A percentile compares a stretch with the other conserved stretches of the same genome.
Evolutionary conservation across 1,284 basidiomycete genomes (phyloP).

Genomic region (Boletus chippewaensis): DNA sequence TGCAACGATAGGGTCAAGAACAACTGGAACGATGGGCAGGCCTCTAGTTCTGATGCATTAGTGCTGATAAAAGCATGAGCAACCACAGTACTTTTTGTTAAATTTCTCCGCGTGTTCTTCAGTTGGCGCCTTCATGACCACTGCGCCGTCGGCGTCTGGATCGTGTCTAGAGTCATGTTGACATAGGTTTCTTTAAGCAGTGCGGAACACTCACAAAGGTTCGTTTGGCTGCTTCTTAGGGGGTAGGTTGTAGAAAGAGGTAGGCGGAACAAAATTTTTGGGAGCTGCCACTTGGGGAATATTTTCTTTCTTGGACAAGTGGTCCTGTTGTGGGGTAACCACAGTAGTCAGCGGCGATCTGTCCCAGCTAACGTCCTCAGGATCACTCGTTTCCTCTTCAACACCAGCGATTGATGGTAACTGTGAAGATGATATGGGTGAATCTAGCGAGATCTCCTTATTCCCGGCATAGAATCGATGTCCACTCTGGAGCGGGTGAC

Average conservation of each 20-base stretch:
- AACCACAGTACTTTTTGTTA: conserved; percentile 60
- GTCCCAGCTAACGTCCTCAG: conserved; percentile 11
- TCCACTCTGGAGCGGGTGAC: conserved; percentile 45
- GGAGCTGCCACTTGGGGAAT: conserved; percentile 7
- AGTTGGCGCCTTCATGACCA: conserved; percentile 82
- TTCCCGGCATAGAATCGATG: conserved; percentile 47
- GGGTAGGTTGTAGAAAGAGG: conserved; percentile 51
- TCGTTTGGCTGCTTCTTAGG: conserved; percentile 42
- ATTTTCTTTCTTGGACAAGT: conserved; percentile 26
- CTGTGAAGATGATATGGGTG: conserved; percentile 40
- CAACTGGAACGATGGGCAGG: conserved; percentile 71
- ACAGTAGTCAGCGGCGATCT: not conserved
- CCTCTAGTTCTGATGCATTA: conserved; percentile 36
- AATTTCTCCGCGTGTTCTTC: conserved; percentile 59
- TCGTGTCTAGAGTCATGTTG: conserved; percentile 48
- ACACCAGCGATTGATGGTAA: conserved; percentile 43
- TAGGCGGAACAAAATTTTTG: conserved; percentile 47
- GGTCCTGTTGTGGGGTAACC: conserved; percentile 3
- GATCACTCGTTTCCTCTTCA: conserved; percentile 25
- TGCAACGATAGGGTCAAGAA: conserved; percentile 86
- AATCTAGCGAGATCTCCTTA: conserved; percentile 59
- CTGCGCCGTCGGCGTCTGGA: conserved; percentile 65
- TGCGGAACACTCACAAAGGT: conserved; percentile 45
- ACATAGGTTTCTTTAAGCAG: conserved; percentile 3
- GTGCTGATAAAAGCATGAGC: conserved; percentile 2